Percentiles rank a stretch among this genome's conserved stretches.
Evolutionary conservation across 805 yeast species (phyloP).

Genomic region (Yamadazyma akitaensis): DNA sequence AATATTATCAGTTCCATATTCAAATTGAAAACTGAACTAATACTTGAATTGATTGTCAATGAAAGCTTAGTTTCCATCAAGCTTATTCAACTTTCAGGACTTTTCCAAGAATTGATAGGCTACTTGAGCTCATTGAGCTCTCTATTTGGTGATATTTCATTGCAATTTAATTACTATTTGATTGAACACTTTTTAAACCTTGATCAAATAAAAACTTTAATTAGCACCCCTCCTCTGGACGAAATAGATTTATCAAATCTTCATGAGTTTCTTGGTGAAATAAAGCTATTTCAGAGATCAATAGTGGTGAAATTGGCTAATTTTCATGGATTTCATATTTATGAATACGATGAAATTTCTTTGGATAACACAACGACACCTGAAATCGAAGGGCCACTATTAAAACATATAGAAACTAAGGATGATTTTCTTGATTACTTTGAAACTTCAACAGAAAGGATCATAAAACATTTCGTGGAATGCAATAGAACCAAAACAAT

Average conservation of each 20-base stretch:
- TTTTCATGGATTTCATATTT: constrained; percentile 18
- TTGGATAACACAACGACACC: constrained; percentile 14
- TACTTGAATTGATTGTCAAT: constrained; percentile 33
- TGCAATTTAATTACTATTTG: constrained; percentile 8
- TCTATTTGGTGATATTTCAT: constrained; percentile 3
- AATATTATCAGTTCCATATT: constrained; percentile 31
- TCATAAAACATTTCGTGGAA: constrained; percentile 49
- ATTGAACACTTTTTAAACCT: constrained; percentile 8
- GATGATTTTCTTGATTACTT: constrained; percentile 30
- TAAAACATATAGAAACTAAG: constrained; percentile 1
- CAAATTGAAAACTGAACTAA: constrained; percentile 31
- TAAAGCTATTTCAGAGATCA: constrained; percentile 47
- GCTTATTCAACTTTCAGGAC: constrained; percentile 36
- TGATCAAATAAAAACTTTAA: constrained; percentile 1
- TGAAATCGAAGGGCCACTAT: neutral
- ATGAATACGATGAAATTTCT: constrained; percentile 21
- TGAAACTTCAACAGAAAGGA: constrained; percentile 51
- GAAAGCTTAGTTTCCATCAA: constrained; percentile 41
- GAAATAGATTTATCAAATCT: constrained; percentile 17
- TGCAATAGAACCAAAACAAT: constrained; percentile 61
- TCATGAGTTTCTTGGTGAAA: constrained; percentile 45
- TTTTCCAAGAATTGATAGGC: constrained; percentile 32
- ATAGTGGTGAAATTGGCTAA: constrained; percentile 28
- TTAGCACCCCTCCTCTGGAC: constrained; percentile 11
- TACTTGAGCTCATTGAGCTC: constrained; percentile 39